Evolutionary conservation across 78 protist genomes (phyloP).

Genomic region (Planoprotostelium fungivorum): DNA sequence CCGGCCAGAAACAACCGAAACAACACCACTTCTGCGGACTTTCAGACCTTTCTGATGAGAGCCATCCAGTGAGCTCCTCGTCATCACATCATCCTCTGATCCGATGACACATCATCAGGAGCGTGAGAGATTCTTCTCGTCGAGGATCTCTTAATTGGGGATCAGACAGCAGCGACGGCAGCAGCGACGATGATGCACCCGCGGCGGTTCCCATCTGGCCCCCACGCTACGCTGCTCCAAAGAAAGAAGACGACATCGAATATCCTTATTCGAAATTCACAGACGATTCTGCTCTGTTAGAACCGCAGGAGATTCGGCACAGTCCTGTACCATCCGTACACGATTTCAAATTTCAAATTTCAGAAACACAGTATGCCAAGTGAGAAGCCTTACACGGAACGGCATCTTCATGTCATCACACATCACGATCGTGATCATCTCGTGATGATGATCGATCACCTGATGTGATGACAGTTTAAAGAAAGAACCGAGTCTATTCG

Average conservation of each 20-base stretch:
- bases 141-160: background rate
- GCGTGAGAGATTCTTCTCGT: background rate
- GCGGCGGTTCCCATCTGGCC: background rate
- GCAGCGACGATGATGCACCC: background rate
- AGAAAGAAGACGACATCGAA: background rate
- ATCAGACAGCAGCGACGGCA: background rate
- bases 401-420: no score
- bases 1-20: background rate
- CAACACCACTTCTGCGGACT: background rate
- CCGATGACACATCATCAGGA: background rate
- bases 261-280: background rate
- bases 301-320: background rate
- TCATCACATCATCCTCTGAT: background rate
- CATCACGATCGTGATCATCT: background rate
- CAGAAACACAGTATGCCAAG: background rate
- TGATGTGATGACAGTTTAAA: background rate
- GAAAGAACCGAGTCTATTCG: background rate
- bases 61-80: background rate
- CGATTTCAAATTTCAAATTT: background rate
- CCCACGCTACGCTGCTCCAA: background rate
- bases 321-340: background rate
- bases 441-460: background rate
- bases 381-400: background rate
- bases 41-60: no score
- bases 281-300: background rate